Evolutionary conservation across 345 rosid species (phyloP).

Genomic region (Viola odorata): DNA sequence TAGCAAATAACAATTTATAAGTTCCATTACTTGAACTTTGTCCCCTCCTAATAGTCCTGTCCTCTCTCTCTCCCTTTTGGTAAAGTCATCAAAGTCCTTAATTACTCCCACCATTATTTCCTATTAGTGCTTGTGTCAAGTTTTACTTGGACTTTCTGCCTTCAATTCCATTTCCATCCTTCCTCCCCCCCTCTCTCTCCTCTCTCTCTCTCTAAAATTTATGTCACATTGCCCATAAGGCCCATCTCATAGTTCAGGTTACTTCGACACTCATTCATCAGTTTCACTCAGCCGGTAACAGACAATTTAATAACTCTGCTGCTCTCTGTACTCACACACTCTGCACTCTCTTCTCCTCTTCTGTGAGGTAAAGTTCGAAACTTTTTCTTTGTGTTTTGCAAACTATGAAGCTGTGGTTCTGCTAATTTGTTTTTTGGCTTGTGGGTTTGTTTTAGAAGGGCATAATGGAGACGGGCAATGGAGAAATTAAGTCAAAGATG

Average conservation of each 20-base stretch:
- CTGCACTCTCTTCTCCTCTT: background rate
- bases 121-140: background rate
- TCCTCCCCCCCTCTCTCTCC: slow-evolving; percentile 7
- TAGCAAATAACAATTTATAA: background rate
- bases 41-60: background rate
- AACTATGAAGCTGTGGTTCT: slow-evolving; percentile 5
- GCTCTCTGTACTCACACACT: background rate
- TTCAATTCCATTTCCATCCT: background rate
- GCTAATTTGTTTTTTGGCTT: background rate
- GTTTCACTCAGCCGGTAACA: slow-evolving; percentile 3
- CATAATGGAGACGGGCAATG: slow-evolving; percentile 45
- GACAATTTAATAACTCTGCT: background rate
- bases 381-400: background rate
- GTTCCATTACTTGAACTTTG: too few relatives aligned
- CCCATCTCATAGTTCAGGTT: slow-evolving; percentile 1
- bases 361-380: background rate
- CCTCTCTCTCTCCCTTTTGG: slow-evolving; percentile 6
- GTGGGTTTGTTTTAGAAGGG: slow-evolving; percentile 20
- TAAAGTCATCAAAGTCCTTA: slow-evolving; percentile 19
- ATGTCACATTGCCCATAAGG: slow-evolving; percentile 11
- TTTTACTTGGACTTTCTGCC: background rate
- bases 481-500: slow-evolving; percentile 55
- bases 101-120: background rate
- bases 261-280: slow-evolving; percentile 10
- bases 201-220: slow-evolving; percentile 15